phyloP scores from a whole-genome alignment of 129 eudicot species.

The Rutidosis leptorrhynchoides region DNA sequence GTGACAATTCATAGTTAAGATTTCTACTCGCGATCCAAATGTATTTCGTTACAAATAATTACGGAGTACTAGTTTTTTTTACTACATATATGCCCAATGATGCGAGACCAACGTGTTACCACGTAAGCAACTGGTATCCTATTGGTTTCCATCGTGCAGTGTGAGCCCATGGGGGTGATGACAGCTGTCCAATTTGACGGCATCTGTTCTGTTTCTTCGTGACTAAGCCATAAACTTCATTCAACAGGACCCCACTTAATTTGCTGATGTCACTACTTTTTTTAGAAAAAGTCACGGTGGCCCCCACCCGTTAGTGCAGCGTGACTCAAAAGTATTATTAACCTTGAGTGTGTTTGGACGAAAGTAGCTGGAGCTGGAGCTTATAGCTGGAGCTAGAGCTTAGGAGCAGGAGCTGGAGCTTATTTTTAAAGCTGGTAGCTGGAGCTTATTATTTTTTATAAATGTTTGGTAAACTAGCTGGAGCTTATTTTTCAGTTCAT shows the following conservation, averaged over 20 bases:
- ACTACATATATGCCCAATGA: constrained; percentile 4
- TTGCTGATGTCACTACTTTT: constrained; percentile 40
- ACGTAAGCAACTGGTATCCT: constrained; percentile 24
- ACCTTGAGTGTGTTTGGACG: too few relatives aligned
- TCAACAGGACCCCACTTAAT: constrained; percentile 40
- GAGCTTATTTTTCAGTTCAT: too few relatives aligned
- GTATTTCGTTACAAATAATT: not conserved
- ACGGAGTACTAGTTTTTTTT: too few relatives aligned
- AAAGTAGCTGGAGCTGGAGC: too few relatives aligned
- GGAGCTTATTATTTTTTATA: too few relatives aligned
- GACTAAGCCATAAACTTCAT: constrained; percentile 47
- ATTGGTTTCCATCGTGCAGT: constrained; percentile 21
- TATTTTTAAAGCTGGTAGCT: too few relatives aligned
- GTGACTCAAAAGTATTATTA: constrained; percentile 59
- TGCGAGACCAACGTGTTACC: constrained; percentile 31
- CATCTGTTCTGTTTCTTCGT: constrained; percentile 58
- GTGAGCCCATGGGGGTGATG: constrained; percentile 2
- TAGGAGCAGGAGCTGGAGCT: too few relatives aligned
- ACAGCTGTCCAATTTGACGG: constrained; percentile 34
- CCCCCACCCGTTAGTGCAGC: constrained; percentile 49
- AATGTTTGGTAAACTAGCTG: too few relatives aligned
- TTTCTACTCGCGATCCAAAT: not conserved
- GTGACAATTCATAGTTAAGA: too few relatives aligned
- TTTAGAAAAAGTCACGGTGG: constrained; percentile 37
- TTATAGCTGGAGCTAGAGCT: too few relatives aligned